phyloP scores from a whole-genome alignment of 345 rosid species.

The Clarkia xantiana region DNA sequence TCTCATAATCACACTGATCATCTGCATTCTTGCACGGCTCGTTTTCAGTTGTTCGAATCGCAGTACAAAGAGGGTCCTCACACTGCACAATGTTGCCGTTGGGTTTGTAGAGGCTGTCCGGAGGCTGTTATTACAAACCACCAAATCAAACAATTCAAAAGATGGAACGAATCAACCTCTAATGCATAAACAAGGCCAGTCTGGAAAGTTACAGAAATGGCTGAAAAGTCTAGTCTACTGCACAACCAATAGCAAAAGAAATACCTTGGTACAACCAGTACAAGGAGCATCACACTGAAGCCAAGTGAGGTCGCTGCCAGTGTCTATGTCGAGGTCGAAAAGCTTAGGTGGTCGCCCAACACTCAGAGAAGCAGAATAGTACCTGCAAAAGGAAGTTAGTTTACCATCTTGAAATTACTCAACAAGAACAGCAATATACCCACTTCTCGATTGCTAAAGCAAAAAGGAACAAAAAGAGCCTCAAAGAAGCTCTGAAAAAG shows the following conservation, averaged over 20 bases:
- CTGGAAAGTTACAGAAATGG: not conserved
- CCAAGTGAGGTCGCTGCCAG: constrained; percentile 96
- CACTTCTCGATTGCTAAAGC: not conserved
- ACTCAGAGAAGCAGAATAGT: constrained; percentile 43
- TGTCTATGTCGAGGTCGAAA: constrained; percentile 79
- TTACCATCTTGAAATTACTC: not conserved
- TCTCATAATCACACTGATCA: constrained; percentile 77
- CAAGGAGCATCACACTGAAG: constrained; percentile 97
- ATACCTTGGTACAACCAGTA: constrained; percentile 65
- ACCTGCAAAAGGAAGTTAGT: constrained; percentile 28
- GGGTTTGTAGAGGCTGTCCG: constrained; percentile 49
- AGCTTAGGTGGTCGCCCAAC: constrained; percentile 72
- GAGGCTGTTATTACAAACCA: constrained; percentile 31
- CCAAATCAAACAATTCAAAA: not conserved
- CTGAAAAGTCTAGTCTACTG: not conserved
- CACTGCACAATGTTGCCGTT: constrained; percentile 38
- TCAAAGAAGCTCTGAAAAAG: not conserved
- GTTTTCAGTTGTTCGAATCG: constrained; percentile 17
- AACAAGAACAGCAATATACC: no score
- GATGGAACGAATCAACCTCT: not conserved
- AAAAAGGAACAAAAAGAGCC: not conserved
- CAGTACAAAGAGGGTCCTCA: constrained; percentile 33
- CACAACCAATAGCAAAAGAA: constrained; percentile 1
- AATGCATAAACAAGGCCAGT: not conserved
- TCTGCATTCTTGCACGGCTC: constrained; percentile 29